Evolutionary conservation across 2,329 filamentous ascomycete species (phyloP).

Genomic region (Neofusicoccum kwambonambiense): DNA sequence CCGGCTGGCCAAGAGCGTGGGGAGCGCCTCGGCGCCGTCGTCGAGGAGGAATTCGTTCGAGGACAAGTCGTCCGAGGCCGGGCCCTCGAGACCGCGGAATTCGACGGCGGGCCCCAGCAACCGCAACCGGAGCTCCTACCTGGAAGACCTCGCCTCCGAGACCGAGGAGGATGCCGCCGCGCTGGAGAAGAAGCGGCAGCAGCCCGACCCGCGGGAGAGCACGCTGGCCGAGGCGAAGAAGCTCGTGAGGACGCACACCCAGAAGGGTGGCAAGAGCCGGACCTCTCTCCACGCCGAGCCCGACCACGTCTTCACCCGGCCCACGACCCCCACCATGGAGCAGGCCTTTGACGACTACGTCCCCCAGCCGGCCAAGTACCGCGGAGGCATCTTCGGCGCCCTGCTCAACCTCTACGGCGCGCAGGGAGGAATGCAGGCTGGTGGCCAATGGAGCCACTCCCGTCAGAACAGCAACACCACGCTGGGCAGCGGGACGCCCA

Average conservation of each 20-base stretch:
- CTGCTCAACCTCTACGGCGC: conserved; percentile 65
- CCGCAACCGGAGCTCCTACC: not conserved
- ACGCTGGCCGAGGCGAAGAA: conserved; percentile 46
- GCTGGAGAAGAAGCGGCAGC: conserved; percentile 18
- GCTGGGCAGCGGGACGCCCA: conserved; percentile 1
- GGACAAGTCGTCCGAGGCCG: not conserved
- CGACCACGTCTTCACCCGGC: conserved; percentile 39
- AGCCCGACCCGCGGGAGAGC: conserved; percentile 16
- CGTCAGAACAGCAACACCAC: conserved; percentile 12
- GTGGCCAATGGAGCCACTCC: not conserved
- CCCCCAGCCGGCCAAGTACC: conserved; percentile 65
- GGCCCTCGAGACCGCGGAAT: not conserved
- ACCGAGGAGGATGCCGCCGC: conserved; percentile 22
- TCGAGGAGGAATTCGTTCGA: conserved; percentile 38
- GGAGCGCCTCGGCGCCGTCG: conserved; percentile 29
- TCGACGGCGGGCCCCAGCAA: not conserved
- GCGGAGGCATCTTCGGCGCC: conserved; percentile 70
- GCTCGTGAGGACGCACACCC: conserved; percentile 43
- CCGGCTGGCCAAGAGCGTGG: conserved; percentile 35
- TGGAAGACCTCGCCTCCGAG: not conserved
- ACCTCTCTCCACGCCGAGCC: conserved; percentile 8
- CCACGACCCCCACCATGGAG: conserved; percentile 48
- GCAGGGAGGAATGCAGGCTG: not conserved
- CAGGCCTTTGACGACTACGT: conserved; percentile 61
- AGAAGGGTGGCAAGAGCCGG: not conserved